These are phyloP conservation scores for Colletotrichum sublineola DNA, from an alignment of 2,329 filamentous ascomycete genomes.

Conservation along the genomic window DNA sequence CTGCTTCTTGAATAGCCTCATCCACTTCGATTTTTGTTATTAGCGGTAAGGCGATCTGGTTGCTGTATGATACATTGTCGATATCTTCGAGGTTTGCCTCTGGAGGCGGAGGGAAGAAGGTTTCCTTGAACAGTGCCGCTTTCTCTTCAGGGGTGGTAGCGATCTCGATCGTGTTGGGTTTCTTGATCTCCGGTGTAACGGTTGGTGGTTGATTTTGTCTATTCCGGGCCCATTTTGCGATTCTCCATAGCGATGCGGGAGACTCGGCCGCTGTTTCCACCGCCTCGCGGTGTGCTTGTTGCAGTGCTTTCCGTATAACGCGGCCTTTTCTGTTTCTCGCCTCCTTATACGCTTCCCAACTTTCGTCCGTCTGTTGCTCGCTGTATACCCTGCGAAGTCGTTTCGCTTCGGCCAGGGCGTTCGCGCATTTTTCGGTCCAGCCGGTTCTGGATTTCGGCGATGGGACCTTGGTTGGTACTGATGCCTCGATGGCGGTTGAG, in stretches of 20 bases:
- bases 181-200: slow-evolving; percentile 11
- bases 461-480: no score
- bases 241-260: neutral
- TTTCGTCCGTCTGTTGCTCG: no score
- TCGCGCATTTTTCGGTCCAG: no score
- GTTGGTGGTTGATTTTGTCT: slow-evolving; percentile 1
- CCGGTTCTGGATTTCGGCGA: no score
- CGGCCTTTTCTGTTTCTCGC: no score
- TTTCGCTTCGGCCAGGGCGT: no score
- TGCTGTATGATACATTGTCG: slow-evolving; percentile 15
- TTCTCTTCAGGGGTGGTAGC: slow-evolving; percentile 11
- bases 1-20: slow-evolving; percentile 38
- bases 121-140: slow-evolving; percentile 9
- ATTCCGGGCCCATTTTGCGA: slow-evolving; percentile 8
- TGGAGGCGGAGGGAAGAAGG: slow-evolving; percentile 1
- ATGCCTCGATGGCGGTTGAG: no score
- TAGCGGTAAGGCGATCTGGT: slow-evolving; percentile 5
- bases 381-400: no score
- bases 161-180: neutral
- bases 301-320: no score
- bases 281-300: slow-evolving; percentile 2
- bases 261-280: slow-evolving; percentile 1
- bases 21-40: slow-evolving; percentile 10
- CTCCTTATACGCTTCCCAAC: no score
- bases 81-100: slow-evolving; percentile 23